phyloP scores from a whole-genome alignment of 2,329 filamentous ascomycete species.

The Penicillium sp. region DNA sequence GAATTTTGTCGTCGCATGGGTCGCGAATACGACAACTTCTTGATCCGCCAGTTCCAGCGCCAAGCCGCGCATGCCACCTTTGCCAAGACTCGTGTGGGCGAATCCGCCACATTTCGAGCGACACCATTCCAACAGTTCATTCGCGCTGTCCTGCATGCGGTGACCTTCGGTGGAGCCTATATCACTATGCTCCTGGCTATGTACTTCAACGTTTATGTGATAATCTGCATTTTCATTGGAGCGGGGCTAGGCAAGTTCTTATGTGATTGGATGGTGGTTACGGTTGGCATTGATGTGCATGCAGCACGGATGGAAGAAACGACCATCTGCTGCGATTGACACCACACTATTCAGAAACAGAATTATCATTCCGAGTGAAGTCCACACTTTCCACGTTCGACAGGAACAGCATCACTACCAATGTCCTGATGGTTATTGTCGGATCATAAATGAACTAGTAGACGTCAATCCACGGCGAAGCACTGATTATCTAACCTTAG shows the following conservation, averaged over 20 bases:
- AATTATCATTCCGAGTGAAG: no score
- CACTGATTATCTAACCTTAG: no score
- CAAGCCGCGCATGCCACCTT: conserved; percentile 31
- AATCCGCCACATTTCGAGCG: conserved; percentile 10
- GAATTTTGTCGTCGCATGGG: conserved; percentile 69
- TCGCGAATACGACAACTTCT: conserved; percentile 71
- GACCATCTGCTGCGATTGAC: conserved; percentile 15
- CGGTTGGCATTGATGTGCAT: conserved; percentile 9
- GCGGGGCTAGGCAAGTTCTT: conserved; percentile 40
- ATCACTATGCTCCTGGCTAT: conserved; percentile 71
- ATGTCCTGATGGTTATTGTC: no score
- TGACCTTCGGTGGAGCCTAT: conserved; percentile 74
- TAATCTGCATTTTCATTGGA: conserved; percentile 78
- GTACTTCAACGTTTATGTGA: conserved; percentile 71
- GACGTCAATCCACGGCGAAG: no score
- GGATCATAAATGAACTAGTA: no score
- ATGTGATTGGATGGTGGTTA: conserved; percentile 24
- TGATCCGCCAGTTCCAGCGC: conserved; percentile 36
- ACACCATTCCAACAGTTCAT: conserved; percentile 35
- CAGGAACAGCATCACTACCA: no score
- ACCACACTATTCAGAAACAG: no score
- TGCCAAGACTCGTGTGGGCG: conserved; percentile 45
- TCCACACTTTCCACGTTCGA: no score
- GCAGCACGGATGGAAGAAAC: conserved; percentile 16
- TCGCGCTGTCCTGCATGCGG: conserved; percentile 66